These are phyloP conservation scores for Stylosanthes scabra DNA, from an alignment of 331 rosid genomes.

Conservation along the genomic window DNA sequence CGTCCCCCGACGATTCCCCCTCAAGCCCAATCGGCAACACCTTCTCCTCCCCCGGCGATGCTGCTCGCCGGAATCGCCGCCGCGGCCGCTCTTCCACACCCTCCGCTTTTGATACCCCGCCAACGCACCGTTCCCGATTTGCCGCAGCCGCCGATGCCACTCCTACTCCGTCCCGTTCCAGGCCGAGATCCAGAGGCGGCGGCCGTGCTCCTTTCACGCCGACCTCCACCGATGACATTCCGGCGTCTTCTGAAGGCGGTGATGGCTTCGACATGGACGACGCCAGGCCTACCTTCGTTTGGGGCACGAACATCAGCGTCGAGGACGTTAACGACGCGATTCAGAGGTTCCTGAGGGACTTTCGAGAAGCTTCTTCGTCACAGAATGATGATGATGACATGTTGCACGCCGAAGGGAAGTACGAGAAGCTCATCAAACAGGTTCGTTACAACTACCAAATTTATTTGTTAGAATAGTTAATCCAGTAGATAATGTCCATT, in stretches of 20 bases:
- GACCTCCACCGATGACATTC: conserved; percentile 73
- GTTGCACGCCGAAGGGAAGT: conserved; percentile 73
- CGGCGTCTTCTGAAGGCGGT: conserved; percentile 84
- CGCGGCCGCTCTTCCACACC: conserved; percentile 68
- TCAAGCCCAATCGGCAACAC: conserved; percentile 95
- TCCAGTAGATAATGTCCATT: not conserved
- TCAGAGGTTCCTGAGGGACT: conserved; percentile 76
- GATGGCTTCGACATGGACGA: conserved; percentile 81
- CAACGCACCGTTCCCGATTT: conserved; percentile 60
- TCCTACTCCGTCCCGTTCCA: conserved; percentile 62
- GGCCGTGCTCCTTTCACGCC: conserved; percentile 67
- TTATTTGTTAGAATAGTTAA: not conserved
- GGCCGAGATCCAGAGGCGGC: conserved; percentile 38
- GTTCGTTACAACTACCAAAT: conserved; percentile 32
- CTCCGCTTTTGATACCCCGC: conserved; percentile 66
- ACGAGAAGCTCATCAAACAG: conserved; percentile 65
- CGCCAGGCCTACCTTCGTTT: conserved; percentile 80
- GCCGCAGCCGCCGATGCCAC: conserved; percentile 75
- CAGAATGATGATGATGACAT: conserved; percentile 56
- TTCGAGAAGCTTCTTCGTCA: conserved; percentile 58
- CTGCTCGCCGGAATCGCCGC: conserved; percentile 44
- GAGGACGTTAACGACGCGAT: conserved; percentile 91
- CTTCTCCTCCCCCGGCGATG: conserved; percentile 68
- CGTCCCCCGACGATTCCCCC: conserved; percentile 79
- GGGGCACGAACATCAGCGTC: conserved; percentile 96